Evolutionary conservation across 108 stramenopile species (phyloP), one percentile per base, ranked within the genome.

Genomic region (Skeletonema tropicum): DNA sequence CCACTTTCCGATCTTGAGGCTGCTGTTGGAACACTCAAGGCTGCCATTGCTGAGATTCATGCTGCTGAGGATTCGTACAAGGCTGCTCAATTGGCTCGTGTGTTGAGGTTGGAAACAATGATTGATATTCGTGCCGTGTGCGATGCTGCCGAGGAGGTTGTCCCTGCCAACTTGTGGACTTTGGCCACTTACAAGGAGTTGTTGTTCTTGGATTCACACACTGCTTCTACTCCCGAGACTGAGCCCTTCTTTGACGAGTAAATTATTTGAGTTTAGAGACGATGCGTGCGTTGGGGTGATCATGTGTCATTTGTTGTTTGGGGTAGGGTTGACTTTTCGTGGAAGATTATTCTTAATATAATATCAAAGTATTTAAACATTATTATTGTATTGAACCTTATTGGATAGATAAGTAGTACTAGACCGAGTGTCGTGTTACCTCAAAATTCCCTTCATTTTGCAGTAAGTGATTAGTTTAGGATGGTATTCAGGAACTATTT

Each of bases 121-220:
- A 83, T 95, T 74, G 92, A 94, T 66, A 92, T 94, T 68, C 93
- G 97, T 48, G 94, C 74, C 19, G 62, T 87, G 33, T 93, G 92
- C 68, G 97, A 98, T 83, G 87, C 85, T 25, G 95, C 97, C 30
- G 97, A 98, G 84, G 93, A 86, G 70, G 86, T 92, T 59, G 86
- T 93, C 26, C 95, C 96, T 60, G 95, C 93, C 59, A 83, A 92
- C 48, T 79, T 91, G 71, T 98, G 96, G 96, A 89, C 94, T 68
- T 83, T 97, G 70, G 94, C 97, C 52, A 96, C 97, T 3, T 98
- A 98, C 90, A 96, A 95, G 89, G 96, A 97, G 69, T 74, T 98
- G 59, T 73, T 97, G 67, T 98, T 97, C 79, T 81, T 95, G 64
- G 94, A 96, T 86, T 76, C 77, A 12, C 88, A 92, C 75, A 87